Conservation (phyloP, 139 green algal species). For the Coelastrella sp. region DNA sequence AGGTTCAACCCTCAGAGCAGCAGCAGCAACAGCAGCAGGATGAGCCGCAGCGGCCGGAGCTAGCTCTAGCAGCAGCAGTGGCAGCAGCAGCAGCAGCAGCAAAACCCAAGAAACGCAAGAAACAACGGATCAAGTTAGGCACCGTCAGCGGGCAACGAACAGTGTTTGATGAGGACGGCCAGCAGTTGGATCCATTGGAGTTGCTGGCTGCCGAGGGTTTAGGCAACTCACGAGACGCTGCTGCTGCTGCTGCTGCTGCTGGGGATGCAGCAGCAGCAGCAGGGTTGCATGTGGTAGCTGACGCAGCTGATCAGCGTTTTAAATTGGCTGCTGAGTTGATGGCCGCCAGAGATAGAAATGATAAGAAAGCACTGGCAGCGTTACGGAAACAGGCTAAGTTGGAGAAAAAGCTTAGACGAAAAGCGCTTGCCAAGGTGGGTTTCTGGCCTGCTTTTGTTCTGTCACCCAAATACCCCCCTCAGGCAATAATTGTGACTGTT, state of each 20-base stretch:
- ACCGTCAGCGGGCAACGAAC: slow-evolving; percentile 58
- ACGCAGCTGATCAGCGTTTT: slow-evolving; percentile 76
- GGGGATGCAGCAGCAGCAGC: slow-evolving; percentile 21
- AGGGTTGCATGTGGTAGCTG: slow-evolving; percentile 66
- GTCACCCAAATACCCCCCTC: too few species aligned
- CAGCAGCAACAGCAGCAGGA: slow-evolving; percentile 17
- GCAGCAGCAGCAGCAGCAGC: slow-evolving; percentile 3
- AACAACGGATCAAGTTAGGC: slow-evolving; percentile 74
- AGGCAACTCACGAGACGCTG: not conserved
- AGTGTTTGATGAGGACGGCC: slow-evolving; percentile 87
- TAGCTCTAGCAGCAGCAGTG: not conserved
- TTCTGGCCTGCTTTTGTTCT: not conserved
- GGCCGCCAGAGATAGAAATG: slow-evolving; percentile 52
- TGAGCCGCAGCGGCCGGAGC: not conserved
- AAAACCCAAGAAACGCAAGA: slow-evolving; percentile 79
- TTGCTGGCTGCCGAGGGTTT: slow-evolving; percentile 57
- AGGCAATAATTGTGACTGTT: too few species aligned
- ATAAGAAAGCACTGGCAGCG: slow-evolving; percentile 57
- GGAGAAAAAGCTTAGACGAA: slow-evolving; percentile 57
- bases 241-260: not conserved
- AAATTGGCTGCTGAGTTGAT: slow-evolving; percentile 62
- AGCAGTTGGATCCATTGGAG: slow-evolving; percentile 73
- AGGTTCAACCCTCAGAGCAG: slow-evolving; percentile 3
- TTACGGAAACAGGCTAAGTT: slow-evolving; percentile 58
- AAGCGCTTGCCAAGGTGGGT: slow-evolving; percentile 35